These are phyloP conservation scores for Coffea eugenioides DNA, from an alignment of 257 asterid genomes.

Conservation along the genomic window DNA sequence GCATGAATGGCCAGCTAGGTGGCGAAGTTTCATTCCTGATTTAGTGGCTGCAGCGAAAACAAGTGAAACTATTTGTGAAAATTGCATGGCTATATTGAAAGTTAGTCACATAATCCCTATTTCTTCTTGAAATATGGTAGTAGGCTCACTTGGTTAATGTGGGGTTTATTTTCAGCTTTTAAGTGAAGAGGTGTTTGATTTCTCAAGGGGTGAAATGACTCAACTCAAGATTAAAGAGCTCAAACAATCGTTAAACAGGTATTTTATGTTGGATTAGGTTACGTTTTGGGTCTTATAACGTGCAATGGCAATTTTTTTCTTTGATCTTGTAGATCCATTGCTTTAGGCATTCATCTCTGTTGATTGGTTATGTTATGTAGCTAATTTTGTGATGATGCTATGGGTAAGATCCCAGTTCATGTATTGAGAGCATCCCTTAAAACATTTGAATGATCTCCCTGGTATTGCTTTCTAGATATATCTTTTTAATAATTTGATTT, in stretches of 20 bases:
- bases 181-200: conserved; percentile 99
- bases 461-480: neutral
- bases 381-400: neutral
- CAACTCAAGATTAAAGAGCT: conserved; percentile 97
- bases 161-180: conserved; percentile 61
- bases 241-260: conserved; percentile 93
- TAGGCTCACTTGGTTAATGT: conserved; percentile 18
- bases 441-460: neutral
- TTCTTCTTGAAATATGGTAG: conserved; percentile 5
- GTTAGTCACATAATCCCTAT: conserved; percentile 31
- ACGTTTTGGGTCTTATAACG: neutral
- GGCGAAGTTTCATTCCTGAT: conserved; percentile 95
- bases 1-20: conserved; percentile 98
- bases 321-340: neutral
- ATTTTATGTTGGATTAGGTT: conserved; percentile 1
- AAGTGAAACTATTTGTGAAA: conserved; percentile 94
- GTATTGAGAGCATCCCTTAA: neutral
- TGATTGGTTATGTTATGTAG: neutral
- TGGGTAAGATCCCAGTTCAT: neutral
- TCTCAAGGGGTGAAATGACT: conserved; percentile 99
- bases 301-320: neutral
- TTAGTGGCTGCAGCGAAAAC: conserved; percentile 97
- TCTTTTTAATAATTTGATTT: neutral
- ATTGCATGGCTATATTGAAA: conserved; percentile 97
- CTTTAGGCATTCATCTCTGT: neutral